Percentiles rank a stretch among this genome's conserved stretches.
These are phyloP conservation scores for Phytopythium vexans DNA, from an alignment of 352 stramenopile genomes.

Conservation along the genomic window DNA sequence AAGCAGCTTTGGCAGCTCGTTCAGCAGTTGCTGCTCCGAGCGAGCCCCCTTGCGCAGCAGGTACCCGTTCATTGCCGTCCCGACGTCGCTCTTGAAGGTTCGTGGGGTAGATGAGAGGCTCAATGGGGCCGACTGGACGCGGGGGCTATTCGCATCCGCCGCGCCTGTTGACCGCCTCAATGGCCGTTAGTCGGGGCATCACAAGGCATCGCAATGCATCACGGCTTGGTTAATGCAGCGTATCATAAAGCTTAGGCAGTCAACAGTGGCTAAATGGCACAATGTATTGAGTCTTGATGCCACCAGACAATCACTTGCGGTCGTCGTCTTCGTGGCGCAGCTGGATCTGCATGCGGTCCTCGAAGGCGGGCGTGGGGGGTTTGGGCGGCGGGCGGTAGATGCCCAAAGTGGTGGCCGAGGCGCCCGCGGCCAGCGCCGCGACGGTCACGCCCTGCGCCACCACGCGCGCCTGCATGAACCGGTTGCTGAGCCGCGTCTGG, in stretches of 20 bases:
- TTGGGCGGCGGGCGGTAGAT: background rate
- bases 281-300: no score
- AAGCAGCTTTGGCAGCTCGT: slow-evolving; percentile 62
- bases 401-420: slow-evolving; percentile 1
- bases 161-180: no score
- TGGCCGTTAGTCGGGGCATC: background rate
- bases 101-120: background rate
- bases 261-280: no score
- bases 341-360: slow-evolving; percentile 70
- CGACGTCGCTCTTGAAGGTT: background rate
- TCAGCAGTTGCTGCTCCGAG: slow-evolving; percentile 83
- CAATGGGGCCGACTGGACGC: background rate
- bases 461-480: slow-evolving; percentile 83
- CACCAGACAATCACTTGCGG: slow-evolving; percentile 7
- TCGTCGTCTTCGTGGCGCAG: slow-evolving; percentile 20
- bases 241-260: no score
- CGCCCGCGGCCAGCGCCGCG: slow-evolving; percentile 54
- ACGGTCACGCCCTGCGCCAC: slow-evolving; percentile 68
- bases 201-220: background rate
- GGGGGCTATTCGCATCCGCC: slow-evolving; percentile 1
- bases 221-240: no score
- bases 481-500: slow-evolving; percentile 73
- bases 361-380: slow-evolving; percentile 34
- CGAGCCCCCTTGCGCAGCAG: slow-evolving; percentile 56
- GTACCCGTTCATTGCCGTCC: slow-evolving; percentile 59